Base-by-base conservation (phyloP, 2,329 filamentous ascomycete species). In the Cercospora janseana region DNA sequence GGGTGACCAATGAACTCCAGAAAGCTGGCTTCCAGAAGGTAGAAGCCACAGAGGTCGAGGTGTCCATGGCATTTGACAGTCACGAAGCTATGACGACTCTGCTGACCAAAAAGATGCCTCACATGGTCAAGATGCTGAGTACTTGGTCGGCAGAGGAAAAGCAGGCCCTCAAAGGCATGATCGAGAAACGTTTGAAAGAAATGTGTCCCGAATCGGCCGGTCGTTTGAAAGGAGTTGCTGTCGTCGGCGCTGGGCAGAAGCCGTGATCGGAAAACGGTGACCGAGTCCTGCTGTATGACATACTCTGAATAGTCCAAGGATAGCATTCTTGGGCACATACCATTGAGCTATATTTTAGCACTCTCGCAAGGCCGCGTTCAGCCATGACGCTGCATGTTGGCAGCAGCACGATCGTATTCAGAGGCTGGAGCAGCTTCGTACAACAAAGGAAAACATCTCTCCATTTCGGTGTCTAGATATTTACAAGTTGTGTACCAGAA, bases 11-110 rank as follows among this genome's bases (percentile, higher is more conserved):
- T 1, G 59, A 65, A 53, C 38, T 68, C 15, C 50, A 62, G 41
- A 54, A 54, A 18, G 64, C 65, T 12, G 62, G 62, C 2, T 67
- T 67, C 38, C 42, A 45, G 31, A 59, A 66, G n/a, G 55, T 63
- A 9, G 49, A 54, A 9, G 42, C 47, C 1, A 51, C 59, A 23
- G 45, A 58, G 16, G 60, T 66, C 12, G 38, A 46, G 18, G 63
- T 63, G 4, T 38, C 51, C 23, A 61, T 66, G 60, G 29, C 26
- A 10, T 62, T 41, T 61, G 43, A 47, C 53, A 10, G 49, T 16
- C 28, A 57, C 9, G 27, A 35, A 10, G 35, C 34, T 1, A 49
- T 61, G 32, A 43, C 55, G 2, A 49, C 60, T 5, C 45, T 63
- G 15, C 26, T 63, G 23, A 37, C 52, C 2, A 49, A 38, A 24